Percentiles rank a stretch among this genome's conserved stretches.
These are phyloP conservation scores for Kodamaea sp. DNA, from an alignment of 1,139 yeast species.

Conservation along the genomic window DNA sequence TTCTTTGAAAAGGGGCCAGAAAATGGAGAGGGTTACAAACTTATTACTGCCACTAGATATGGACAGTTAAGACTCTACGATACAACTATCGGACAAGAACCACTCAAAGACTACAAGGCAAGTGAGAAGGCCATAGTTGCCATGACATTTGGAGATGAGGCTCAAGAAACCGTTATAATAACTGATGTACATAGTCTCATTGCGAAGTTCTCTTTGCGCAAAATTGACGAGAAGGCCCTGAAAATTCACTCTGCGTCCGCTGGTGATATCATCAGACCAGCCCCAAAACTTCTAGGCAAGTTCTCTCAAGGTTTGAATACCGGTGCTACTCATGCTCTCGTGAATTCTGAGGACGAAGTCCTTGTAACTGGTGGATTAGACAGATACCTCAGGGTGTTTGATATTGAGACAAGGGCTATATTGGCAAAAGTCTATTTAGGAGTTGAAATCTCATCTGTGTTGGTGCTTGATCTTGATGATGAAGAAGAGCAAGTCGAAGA, in stretches of 20 bases:
- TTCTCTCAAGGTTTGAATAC: constrained; percentile 47
- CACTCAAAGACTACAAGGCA: constrained; percentile 50
- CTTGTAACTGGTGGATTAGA: constrained; percentile 78
- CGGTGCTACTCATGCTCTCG: constrained; percentile 40
- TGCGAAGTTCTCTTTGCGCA: constrained; percentile 49
- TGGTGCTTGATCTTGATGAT: constrained; percentile 52
- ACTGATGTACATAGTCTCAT: constrained; percentile 61
- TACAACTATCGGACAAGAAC: constrained; percentile 60
- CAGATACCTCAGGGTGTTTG: constrained; percentile 78
- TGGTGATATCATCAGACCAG: constrained; percentile 40
- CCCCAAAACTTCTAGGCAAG: constrained; percentile 43
- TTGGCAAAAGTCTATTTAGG: constrained; percentile 76
- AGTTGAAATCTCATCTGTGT: constrained; percentile 63
- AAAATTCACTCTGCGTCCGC: constrained; percentile 47
- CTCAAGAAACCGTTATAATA: constrained; percentile 45
- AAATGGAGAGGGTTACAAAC: constrained; percentile 33
- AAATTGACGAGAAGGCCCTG: constrained; percentile 39
- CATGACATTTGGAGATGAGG: constrained; percentile 31
- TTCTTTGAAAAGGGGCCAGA: constrained; percentile 38
- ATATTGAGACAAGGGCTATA: constrained; percentile 55
- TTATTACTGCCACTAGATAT: constrained; percentile 66
- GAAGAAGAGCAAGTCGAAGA: constrained; percentile 26
- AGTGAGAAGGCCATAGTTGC: constrained; percentile 51
- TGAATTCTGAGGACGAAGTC: constrained; percentile 28
- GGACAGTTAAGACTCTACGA: constrained; percentile 71